phyloP scores from a whole-genome alignment of 2,329 filamentous ascomycete genomes.

The Polychaeton citri region DNA sequence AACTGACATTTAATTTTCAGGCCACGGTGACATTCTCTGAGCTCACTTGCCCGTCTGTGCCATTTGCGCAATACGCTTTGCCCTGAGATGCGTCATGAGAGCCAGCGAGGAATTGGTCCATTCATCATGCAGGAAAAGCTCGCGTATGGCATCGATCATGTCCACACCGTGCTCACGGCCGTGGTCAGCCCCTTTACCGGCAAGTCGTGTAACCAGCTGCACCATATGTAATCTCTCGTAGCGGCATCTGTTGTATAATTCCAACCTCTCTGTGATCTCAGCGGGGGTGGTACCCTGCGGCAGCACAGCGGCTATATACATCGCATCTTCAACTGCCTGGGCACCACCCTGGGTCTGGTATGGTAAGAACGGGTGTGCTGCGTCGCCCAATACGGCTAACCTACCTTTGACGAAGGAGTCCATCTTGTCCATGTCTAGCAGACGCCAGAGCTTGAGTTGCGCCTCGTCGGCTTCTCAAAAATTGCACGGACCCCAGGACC shows the following conservation, averaged over 20 bases:
- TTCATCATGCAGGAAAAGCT: slow-evolving; percentile 35
- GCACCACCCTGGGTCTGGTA: slow-evolving; percentile 50
- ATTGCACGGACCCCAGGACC: slow-evolving; percentile 23
- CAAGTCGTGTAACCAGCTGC: slow-evolving; percentile 43
- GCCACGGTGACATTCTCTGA: too few relatives aligned
- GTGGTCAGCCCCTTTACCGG: slow-evolving; percentile 26
- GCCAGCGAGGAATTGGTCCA: too few relatives aligned
- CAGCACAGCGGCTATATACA: slow-evolving; percentile 44
- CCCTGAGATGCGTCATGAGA: too few relatives aligned
- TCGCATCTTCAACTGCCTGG: slow-evolving; percentile 55
- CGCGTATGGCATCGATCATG: slow-evolving; percentile 12
- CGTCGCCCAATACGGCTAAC: slow-evolving; percentile 50
- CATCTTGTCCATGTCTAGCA: slow-evolving; percentile 49
- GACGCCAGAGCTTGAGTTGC: slow-evolving; percentile 45
- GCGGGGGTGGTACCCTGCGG: slow-evolving; percentile 28
- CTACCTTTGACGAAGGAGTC: slow-evolving; percentile 41
- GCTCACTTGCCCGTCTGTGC: too few relatives aligned
- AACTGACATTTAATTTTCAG: too few relatives aligned
- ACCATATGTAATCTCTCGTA: slow-evolving; percentile 44
- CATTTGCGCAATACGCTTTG: too few relatives aligned
- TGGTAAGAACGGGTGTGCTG: slow-evolving; percentile 55
- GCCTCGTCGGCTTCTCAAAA: slow-evolving; percentile 24
- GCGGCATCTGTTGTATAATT: slow-evolving; percentile 44
- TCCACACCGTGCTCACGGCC: slow-evolving; percentile 17
- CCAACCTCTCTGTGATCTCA: slow-evolving; percentile 42